These are phyloP conservation scores for Heterobasidion irregulare DNA, from an alignment of 1,284 basidiomycete genomes.

Conservation along the genomic window DNA sequence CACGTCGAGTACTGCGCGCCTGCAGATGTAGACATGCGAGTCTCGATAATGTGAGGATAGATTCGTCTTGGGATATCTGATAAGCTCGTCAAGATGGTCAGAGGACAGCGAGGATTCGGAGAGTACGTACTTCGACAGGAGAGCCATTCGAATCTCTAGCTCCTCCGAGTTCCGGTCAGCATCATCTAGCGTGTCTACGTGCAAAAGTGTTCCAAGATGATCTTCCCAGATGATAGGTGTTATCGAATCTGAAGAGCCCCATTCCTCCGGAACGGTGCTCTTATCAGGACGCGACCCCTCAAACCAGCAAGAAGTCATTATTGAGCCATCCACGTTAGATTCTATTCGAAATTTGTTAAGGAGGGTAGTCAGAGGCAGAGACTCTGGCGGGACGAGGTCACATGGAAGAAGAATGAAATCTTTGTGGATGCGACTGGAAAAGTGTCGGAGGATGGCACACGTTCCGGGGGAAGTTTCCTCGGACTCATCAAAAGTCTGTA, in stretches of 20 bases:
- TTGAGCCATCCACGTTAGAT: constrained; percentile 50
- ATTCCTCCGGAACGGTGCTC: constrained; percentile 50
- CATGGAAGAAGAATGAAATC: constrained; percentile 92
- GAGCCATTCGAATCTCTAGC: constrained; percentile 62
- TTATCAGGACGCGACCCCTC: constrained; percentile 48
- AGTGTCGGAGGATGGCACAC: constrained; percentile 61
- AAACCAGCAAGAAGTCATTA: constrained; percentile 78
- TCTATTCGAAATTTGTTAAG: constrained; percentile 80
- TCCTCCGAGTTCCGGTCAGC: constrained; percentile 64
- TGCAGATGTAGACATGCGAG: constrained; percentile 87
- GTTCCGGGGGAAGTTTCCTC: constrained; percentile 58
- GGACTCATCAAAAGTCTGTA: constrained; percentile 71
- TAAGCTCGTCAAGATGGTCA: constrained; percentile 2
- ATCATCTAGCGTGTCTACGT: constrained; percentile 62
- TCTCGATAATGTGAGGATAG: constrained; percentile 72
- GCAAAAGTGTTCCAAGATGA: constrained; percentile 55
- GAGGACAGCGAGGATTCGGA: neutral
- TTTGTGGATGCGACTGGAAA: constrained; percentile 58
- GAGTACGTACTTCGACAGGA: constrained; percentile 50
- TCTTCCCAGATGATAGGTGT: constrained; percentile 61
- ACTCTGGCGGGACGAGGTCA: constrained; percentile 77
- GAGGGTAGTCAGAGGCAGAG: constrained; percentile 61
- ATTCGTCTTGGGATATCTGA: constrained; percentile 66
- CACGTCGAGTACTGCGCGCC: constrained; percentile 65
- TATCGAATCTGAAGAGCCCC: constrained; percentile 38